Conservation (phyloP, 768 basidiomycete species). For the Ramaria rubella region DNA sequence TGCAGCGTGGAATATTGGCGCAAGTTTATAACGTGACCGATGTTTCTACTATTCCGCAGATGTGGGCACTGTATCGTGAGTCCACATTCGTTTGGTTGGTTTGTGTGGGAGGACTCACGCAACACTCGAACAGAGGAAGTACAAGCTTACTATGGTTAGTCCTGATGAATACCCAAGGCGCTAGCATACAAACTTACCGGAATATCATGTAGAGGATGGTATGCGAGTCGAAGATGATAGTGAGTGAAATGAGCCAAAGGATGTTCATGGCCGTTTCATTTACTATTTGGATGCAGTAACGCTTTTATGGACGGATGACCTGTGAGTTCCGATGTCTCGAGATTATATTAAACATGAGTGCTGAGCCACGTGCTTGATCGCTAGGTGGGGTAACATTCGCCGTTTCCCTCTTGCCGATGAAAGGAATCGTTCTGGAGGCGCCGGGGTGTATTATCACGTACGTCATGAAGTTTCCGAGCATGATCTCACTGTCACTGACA, state of each 20-base stretch:
- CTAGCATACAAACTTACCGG: background rate
- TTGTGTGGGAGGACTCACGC: background rate
- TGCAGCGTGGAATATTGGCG: slow-evolving; percentile 54
- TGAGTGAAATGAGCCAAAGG: background rate
- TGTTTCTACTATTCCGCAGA: slow-evolving; percentile 49
- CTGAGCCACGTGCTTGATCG: background rate
- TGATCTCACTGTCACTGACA: background rate
- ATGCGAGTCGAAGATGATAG: slow-evolving; percentile 54
- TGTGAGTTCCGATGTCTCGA: slow-evolving; percentile 31
- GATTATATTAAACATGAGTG: background rate
- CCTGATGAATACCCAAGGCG: no score
- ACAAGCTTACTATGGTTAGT: slow-evolving; percentile 45
- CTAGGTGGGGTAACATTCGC: slow-evolving; percentile 64
- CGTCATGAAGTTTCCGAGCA: slow-evolving; percentile 12
- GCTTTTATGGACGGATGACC: slow-evolving; percentile 67
- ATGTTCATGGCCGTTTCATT: background rate
- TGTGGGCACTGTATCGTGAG: slow-evolving; percentile 51
- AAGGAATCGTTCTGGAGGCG: slow-evolving; percentile 56
- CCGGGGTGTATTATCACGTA: slow-evolving; percentile 67
- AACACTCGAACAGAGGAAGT: slow-evolving; percentile 43
- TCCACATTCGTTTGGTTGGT: slow-evolving; percentile 10
- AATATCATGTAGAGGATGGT: slow-evolving; percentile 36
- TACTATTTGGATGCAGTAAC: slow-evolving; percentile 28
- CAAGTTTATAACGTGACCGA: slow-evolving; percentile 43
- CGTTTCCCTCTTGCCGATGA: slow-evolving; percentile 49